phyloP scores from a whole-genome alignment of 495 filamentous ascomycete genomes.

The Hypomontagnella monticulosa region DNA sequence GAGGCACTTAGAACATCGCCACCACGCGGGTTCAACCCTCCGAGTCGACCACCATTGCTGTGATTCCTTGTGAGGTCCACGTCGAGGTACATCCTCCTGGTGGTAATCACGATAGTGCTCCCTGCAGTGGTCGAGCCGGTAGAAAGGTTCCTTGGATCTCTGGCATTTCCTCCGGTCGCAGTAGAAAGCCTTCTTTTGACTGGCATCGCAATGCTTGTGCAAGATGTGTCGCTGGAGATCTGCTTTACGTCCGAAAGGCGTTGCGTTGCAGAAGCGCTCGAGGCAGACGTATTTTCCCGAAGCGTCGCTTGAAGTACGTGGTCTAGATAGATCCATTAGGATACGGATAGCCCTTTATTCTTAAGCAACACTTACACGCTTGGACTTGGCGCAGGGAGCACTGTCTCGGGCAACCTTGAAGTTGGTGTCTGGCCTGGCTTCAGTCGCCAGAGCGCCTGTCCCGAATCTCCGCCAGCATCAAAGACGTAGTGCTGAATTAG shows the following conservation, averaged over 20 bases:
- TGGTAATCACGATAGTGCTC: constrained; percentile 62
- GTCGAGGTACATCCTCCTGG: constrained; percentile 57
- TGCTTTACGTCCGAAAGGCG: constrained; percentile 55
- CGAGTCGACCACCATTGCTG: constrained; percentile 42
- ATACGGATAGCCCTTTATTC: neutral
- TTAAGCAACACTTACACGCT: constrained; percentile 28
- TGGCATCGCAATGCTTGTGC: constrained; percentile 48
- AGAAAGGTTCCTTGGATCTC: constrained; percentile 51
- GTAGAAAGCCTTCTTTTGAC: constrained; percentile 48
- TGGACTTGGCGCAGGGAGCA: neutral
- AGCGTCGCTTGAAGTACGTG: constrained; percentile 21
- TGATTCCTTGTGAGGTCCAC: constrained; percentile 36
- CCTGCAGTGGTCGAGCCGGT: constrained; percentile 56
- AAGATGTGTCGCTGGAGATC: constrained; percentile 59
- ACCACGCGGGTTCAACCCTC: constrained; percentile 52
- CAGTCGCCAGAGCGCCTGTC: constrained; percentile 37
- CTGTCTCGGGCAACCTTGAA: constrained; percentile 13
- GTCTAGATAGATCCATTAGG: constrained; percentile 27
- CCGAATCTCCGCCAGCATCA: constrained; percentile 21
- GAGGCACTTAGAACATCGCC: constrained; percentile 60
- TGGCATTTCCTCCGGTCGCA: constrained; percentile 56
- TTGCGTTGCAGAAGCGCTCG: constrained; percentile 43
- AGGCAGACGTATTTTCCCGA: constrained; percentile 39
- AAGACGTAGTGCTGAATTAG: constrained; percentile 35
- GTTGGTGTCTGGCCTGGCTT: constrained; percentile 20